Evolutionary conservation across 2,329 filamentous ascomycete genomes (phyloP), one percentile per base, ranked within the genome.

Genomic region (Emmonsia crescens): DNA sequence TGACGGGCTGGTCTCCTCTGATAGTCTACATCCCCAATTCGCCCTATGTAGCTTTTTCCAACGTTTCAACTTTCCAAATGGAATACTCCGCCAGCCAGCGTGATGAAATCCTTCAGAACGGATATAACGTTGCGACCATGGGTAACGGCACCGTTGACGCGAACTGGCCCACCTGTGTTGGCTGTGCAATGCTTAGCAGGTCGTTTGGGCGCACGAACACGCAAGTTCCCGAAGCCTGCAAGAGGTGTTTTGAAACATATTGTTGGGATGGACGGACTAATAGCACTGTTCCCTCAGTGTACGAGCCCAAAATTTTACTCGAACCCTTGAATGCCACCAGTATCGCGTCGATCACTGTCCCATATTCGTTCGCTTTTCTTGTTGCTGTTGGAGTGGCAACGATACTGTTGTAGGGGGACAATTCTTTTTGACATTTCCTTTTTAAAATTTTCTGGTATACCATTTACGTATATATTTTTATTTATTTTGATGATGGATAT

Each of bases 11-110:
- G 1, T 65, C 72, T 3, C 91, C 91, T 0, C 75, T 96, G 1
- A 78, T 96, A 64, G 89, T 96, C 65, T 99, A 99, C 77, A 74
- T 97, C 54, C 90, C 94, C 62, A 95, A 94, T 71, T 81, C 86
- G 27, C 92, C 91, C 0, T 96, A 95, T 76, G 82, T 86, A 55
- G 83, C 83, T 71, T 76, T 81, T 66, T 89, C 86, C 73, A 97
- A 97, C 78, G 82, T 88, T 6, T 89, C 87, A 1, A 96, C 93
- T 57, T 93, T 89, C 73, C 80, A 85, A 63, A 78, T 85, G 44
- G 74, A 75, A 48, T 90, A 92, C 80, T 79, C 82, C 42, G 75
- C 84, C 67, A 74, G 71, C 0, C 75, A 90, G 76, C 89, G 93
- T 65, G 84, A 96, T 72, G 82, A 82, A 64, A 89, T 96, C 70